Base-by-base conservation (phyloP, 106 monocot genomes). In the Dendrobium nobile region DNA sequence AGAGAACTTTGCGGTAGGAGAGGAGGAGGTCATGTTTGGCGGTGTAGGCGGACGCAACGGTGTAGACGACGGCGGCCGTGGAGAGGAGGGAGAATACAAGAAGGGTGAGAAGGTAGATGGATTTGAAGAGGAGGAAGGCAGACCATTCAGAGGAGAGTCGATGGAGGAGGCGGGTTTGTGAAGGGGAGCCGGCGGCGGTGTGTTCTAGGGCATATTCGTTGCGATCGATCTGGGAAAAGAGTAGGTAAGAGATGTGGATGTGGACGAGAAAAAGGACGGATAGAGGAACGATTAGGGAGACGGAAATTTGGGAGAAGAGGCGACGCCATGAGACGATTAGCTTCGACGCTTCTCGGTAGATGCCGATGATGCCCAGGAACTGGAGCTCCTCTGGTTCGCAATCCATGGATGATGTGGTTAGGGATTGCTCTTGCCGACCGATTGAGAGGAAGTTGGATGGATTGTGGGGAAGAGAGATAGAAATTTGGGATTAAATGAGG, bases 11-110 rank as follows among this genome's bases (percentile, higher is more conserved):
- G 40, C 42, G 17, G 83, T 84, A 90, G 81, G 84, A 44, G 75
- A 88, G 76, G 11, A 76, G 76, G 76, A 76, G 76, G 13, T 76
- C 54, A 22, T 84, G 82, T 75, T 88, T 90, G 68, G 88, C 87
- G 54, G 98, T 87, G 84, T 88, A 99, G 75, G 86, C 75, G 78
- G 91, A 90, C 40, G 97, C 97, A 80, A 97, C 84, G 79, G 92
- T 82, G 90, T 92, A 97, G 79, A 90, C 85, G 48, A 88, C 64
- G 84, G 80, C 80, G 67, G 84, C 65, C 17, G 84, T 84, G 77
- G 84, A 75, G 80, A 84, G 77, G 67, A 84, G 80, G 80, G 84
- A 58, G 80, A 80, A 70, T 22, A 80, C 20, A 67, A 80, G 77
- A 68, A 84, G 80, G 51, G 45, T n/a, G 75, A 80, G 5, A 16